Evolutionary conservation across 164 flowering plant species (phyloP).

Genomic region (Pachysandra terminalis): DNA sequence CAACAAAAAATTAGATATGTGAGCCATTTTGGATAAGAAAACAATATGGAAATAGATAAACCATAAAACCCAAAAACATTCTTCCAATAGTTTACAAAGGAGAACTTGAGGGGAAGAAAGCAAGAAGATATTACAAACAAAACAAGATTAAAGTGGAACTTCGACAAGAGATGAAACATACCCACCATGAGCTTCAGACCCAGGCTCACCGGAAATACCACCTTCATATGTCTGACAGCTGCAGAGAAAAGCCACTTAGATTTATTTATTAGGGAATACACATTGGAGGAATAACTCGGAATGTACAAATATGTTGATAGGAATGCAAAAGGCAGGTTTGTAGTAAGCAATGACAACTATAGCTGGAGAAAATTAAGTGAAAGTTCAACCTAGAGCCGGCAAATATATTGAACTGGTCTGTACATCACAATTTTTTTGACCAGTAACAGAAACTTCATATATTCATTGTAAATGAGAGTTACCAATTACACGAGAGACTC

Average conservation of each 20-base stretch:
- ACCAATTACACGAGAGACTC: no score
- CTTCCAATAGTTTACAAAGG: background rate
- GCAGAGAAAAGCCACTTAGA: slow-evolving; percentile 12
- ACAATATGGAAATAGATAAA: background rate
- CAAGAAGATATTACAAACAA: background rate
- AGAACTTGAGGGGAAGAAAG: background rate
- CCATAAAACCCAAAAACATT: background rate
- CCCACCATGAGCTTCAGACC: slow-evolving; percentile 99
- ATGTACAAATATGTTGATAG: background rate
- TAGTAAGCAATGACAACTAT: background rate
- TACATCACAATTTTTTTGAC: no score
- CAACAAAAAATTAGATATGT: slow-evolving; percentile 8
- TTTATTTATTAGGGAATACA: background rate
- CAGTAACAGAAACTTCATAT: no score
- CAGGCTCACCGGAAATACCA: slow-evolving; percentile 95
- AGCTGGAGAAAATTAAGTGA: background rate
- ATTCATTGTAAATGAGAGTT: no score
- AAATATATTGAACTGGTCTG: background rate
- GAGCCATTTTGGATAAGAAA: background rate
- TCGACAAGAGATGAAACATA: slow-evolving; percentile 38
- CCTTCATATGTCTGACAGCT: slow-evolving; percentile 99
- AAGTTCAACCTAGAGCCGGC: background rate
- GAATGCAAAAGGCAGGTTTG: background rate
- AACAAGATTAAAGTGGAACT: slow-evolving; percentile 6
- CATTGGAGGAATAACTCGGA: background rate